Evolutionary conservation across 257 asterid genomes (phyloP), one percentile per base, ranked within the genome.

Genomic region (Gynochthodes officinalis): DNA sequence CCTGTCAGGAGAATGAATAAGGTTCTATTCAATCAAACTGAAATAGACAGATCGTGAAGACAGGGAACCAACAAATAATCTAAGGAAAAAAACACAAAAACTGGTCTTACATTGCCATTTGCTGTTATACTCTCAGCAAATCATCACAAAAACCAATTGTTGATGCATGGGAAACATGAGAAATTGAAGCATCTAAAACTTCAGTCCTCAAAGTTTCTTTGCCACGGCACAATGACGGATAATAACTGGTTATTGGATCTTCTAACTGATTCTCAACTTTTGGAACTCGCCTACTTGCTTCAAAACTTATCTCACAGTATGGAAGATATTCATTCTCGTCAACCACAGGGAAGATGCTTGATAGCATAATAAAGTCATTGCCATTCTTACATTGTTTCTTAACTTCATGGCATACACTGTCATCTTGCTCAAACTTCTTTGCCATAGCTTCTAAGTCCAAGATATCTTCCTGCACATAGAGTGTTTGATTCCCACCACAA

Each of bases 381-480:
- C 81, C 84, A 50, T 64, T 77, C 74, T 79, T 81, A 59, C 32
- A 70, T 21, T 76, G 73, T 58, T 82, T 86, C 78, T 91, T 89
- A 81, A 88, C 87, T 79, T 84, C 92, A 23, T 72, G 69, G 49
- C 60, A 49, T 72, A 87, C 79, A 69, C 76, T 75, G 73, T 80
- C 79, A 75, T 88, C 96, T 79, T 77, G 84, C 86, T 94, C 99
- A 83, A 94, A 94, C 77, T 82, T 86, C 79, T 66, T 84, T 0
- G 99, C 97, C 42, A 83, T 93, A 66, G 86, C 86, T 83, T 94
- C 99, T 89, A 88, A 66, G 70, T 83, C 82, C 75, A 81, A 74
- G 48, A 94, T 87, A 84, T 90, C 88, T 53, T 89, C 93, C 82
- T 98, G 84, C 40, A 91, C 78, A 74, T 79, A 85, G 50, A 91